These are phyloP conservation scores for Quercus parvula DNA, from an alignment of 306 rosid species.

Conservation along the genomic window DNA sequence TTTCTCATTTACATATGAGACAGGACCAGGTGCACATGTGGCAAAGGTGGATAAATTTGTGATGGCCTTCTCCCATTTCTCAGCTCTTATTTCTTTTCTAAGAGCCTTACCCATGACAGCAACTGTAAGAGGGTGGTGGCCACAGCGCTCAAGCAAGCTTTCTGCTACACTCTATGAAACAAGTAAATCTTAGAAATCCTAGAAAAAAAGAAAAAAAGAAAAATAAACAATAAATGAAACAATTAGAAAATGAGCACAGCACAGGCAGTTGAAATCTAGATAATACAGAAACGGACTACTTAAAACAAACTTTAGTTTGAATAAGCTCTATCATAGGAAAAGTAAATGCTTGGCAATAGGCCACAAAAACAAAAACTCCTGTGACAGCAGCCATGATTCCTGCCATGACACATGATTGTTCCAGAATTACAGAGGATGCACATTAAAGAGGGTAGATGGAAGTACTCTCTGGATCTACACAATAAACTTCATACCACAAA, in stretches of 20 bases:
- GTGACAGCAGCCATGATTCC: too few relatives aligned
- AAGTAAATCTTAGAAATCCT: not conserved
- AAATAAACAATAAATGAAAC: not conserved
- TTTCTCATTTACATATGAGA: constrained; percentile 37
- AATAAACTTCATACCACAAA: too few relatives aligned
- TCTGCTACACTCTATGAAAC: constrained; percentile 22
- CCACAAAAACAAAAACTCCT: too few relatives aligned
- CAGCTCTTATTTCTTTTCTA: constrained; percentile 29
- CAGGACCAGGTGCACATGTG: constrained; percentile 32
- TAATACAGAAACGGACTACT: too few relatives aligned
- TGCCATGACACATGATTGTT: too few relatives aligned
- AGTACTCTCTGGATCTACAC: too few relatives aligned
- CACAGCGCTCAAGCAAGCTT: constrained; percentile 27
- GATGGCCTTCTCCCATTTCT: constrained; percentile 35
- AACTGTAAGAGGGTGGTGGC: constrained; percentile 36
- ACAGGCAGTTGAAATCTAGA: too few relatives aligned
- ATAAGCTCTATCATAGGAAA: too few relatives aligned
- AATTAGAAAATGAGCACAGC: not conserved
- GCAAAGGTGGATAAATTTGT: constrained; percentile 32
- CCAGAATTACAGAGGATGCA: too few relatives aligned
- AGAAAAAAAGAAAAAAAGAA: not conserved
- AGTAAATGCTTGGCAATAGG: too few relatives aligned
- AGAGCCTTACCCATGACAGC: constrained; percentile 38
- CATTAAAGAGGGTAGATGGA: too few relatives aligned
- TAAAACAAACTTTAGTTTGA: too few relatives aligned